Percentiles rank a stretch among this genome's conserved stretches.
Conservation (phyloP, 73 alveolate species). For the Paramecium octaurelia region DNA sequence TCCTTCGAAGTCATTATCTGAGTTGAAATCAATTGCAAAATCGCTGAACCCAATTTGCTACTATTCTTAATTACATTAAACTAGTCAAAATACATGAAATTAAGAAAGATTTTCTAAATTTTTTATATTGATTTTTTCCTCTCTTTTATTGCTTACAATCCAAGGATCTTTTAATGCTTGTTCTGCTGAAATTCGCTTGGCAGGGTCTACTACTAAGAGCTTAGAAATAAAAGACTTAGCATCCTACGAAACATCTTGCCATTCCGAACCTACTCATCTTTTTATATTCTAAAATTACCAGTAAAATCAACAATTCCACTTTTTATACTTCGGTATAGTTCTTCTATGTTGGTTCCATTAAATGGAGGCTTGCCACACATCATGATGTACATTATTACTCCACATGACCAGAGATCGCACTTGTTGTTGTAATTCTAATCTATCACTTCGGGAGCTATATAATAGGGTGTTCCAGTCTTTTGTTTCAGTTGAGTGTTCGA, state of each 20-base stretch:
- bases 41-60: slow-evolving; percentile 39
- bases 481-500: not conserved
- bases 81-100: slow-evolving; percentile 12
- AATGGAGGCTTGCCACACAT: slow-evolving; percentile 79
- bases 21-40: slow-evolving; percentile 45
- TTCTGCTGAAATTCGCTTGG: slow-evolving; percentile 66
- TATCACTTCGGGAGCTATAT: slow-evolving; percentile 74
- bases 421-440: slow-evolving; percentile 68
- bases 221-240: slow-evolving; percentile 69
- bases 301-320: not conserved
- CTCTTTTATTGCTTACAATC: slow-evolving; percentile 35
- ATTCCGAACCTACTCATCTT: slow-evolving; percentile 17
- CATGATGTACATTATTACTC: slow-evolving; percentile 75
- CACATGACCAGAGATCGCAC: slow-evolving; percentile 85
- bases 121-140: not conserved
- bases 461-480: slow-evolving; percentile 47
- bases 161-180: slow-evolving; percentile 70
- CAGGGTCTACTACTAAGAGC: slow-evolving; percentile 63
- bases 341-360: slow-evolving; percentile 69
- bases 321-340: slow-evolving; percentile 54
- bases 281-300: not conserved
- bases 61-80: not conserved
- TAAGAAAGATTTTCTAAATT: slow-evolving; percentile 27
- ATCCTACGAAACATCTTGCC: slow-evolving; percentile 60
- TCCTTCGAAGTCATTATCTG: slow-evolving; percentile 44